Conservation (phyloP, 1,139 yeast species). For the Chernovozyma sophiae-reginae region DNA sequence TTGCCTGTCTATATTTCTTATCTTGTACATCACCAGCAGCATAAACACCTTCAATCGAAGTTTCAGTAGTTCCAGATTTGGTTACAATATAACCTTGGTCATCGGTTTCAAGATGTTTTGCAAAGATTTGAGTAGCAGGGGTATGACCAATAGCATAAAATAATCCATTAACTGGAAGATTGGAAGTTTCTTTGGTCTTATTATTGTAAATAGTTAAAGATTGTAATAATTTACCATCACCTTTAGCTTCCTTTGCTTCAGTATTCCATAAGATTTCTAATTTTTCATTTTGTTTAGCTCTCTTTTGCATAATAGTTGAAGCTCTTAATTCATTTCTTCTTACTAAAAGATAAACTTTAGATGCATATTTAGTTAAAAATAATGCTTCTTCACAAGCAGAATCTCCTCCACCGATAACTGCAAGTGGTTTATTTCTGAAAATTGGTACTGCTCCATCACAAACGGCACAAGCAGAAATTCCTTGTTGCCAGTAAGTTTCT, state of each 20-base stretch:
- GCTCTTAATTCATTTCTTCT: slow-evolving; percentile 95
- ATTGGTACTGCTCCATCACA: slow-evolving; percentile 99
- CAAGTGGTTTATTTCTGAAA: slow-evolving; percentile 95
- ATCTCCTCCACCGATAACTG: slow-evolving; percentile 98
- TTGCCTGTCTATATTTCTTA: slow-evolving; percentile 95
- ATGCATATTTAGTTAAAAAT: slow-evolving; percentile 93
- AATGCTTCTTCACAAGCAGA: slow-evolving; percentile 99
- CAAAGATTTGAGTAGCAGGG: slow-evolving; percentile 83
- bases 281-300: slow-evolving; percentile 79
- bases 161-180: slow-evolving; percentile 80
- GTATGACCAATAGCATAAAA: slow-evolving; percentile 97
- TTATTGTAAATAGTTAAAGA: slow-evolving; percentile 63
- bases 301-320: slow-evolving; percentile 92
- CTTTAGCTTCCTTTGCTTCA: slow-evolving; percentile 82
- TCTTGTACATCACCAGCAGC: slow-evolving; percentile 99
- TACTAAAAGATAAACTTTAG: slow-evolving; percentile 87
- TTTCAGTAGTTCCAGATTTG: slow-evolving; percentile 79
- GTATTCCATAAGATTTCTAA: slow-evolving; percentile 88
- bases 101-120: slow-evolving; percentile 77
- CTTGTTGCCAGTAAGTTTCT: slow-evolving; percentile 97
- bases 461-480: slow-evolving; percentile 98
- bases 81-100: slow-evolving; percentile 86
- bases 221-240: slow-evolving; percentile 77
- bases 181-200: slow-evolving; percentile 63
- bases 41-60: slow-evolving; percentile 87